Conservation (phyloP, 164 flowering plant species). For the Chimonanthus salicifolius region DNA sequence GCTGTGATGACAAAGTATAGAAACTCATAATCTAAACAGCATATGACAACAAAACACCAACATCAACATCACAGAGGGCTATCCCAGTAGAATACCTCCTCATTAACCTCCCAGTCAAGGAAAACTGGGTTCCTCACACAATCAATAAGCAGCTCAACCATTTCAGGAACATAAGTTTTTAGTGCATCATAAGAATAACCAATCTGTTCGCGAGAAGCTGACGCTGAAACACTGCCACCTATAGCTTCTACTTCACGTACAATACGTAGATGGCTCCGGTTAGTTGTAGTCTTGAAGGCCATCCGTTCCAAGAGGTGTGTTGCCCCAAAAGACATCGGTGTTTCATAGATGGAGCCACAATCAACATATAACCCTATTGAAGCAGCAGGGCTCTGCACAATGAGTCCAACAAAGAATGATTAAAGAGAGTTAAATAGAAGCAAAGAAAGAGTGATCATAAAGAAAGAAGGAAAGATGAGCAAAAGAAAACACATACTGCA, state of each 20-base stretch:
- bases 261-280: slow-evolving; percentile 63
- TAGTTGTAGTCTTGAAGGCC: slow-evolving; percentile 74
- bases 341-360: slow-evolving; percentile 70
- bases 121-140: slow-evolving; percentile 80
- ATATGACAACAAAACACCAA: slow-evolving; percentile 1
- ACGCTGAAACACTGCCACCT: slow-evolving; percentile 58
- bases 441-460: background rate
- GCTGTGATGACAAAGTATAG: slow-evolving; percentile 33
- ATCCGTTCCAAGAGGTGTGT: slow-evolving; percentile 66
- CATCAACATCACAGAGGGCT: slow-evolving; percentile 15
- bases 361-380: slow-evolving; percentile 63
- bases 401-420: background rate
- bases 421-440: background rate
- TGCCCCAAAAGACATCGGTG: slow-evolving; percentile 42
- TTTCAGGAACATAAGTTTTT: slow-evolving; percentile 72
- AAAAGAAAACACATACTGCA: slow-evolving; percentile 30
- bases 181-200: slow-evolving; percentile 71
- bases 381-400: slow-evolving; percentile 48
- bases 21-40: slow-evolving; percentile 2
- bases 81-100: slow-evolving; percentile 47
- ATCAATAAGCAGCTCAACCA: slow-evolving; percentile 83
- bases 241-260: slow-evolving; percentile 81
- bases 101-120: slow-evolving; percentile 81
- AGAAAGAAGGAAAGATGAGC: background rate
- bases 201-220: slow-evolving; percentile 45